Evolutionary conservation across 1,139 yeast genomes (phyloP), one percentile per base, ranked within the genome.

Genomic region (Yamadazyma dushanensis): DNA sequence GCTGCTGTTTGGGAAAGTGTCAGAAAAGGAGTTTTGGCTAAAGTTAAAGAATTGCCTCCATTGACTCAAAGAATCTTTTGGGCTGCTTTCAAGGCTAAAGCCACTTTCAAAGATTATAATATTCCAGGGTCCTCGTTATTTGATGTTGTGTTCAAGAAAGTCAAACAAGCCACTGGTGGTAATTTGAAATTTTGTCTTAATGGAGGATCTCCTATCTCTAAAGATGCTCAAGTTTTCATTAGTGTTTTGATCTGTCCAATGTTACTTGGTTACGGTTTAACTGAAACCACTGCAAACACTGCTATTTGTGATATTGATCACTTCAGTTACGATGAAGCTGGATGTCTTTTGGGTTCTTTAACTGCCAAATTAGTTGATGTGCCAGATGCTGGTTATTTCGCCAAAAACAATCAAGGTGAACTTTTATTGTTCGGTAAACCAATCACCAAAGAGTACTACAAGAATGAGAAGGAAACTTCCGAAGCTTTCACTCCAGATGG

Each of bases 1-100:
- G 97, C 98, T 11, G 96, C 98, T 2, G 97, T 92, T 37, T 94
- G 97, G 96, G 99, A 92, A 70, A 76, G 84, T 20, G 88, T 92
- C 43, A 83, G 95, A 64, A 92, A 92, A 70, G 99, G 98, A 39
- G 85, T 92, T 41, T 50, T 87, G 45, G 76, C 78, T 37, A 90
- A 90, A 66, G 75, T 94, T 43, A 70, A 72, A 47, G 77, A 78
- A 51, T 75, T 75, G 53, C 86, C 96, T 10, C 52, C 78, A 11
- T 49, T 83, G 24, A 73, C 78, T 26, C 96, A 89, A 64, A 85
- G 78, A 60, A 53, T 92, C 30, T 94, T 92, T 61, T 94, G 98
- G 98, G 72, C 79, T 26, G 95, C 96, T 10, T 89, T 71, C 63
- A 73, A 75, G 50, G 78, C 94, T 38, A 94, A 92, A 66, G 49